These are phyloP conservation scores for Apiotrichum montevideense DNA, from an alignment of 1,284 basidiomycete genomes.

Conservation along the genomic window DNA sequence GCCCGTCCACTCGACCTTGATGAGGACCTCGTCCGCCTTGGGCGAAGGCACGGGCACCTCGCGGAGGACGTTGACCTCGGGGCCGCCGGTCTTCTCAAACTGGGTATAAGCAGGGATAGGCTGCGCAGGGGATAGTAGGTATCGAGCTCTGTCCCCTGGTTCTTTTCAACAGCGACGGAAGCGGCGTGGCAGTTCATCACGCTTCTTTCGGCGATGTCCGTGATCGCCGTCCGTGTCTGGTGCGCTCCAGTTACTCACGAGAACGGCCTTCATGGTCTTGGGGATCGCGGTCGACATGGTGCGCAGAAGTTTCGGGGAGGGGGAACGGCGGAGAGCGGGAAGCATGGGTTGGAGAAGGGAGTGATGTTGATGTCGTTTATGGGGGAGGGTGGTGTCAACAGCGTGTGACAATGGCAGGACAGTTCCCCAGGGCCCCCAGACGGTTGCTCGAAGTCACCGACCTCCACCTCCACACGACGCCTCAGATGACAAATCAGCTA, in stretches of 20 bases:
- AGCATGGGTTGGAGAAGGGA: constrained; percentile 8
- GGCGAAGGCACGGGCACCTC: constrained; percentile 59
- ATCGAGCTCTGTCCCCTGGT: too few relatives aligned
- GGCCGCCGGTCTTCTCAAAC: constrained; percentile 58
- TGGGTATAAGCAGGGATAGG: constrained; percentile 1
- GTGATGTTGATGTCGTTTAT: not conserved
- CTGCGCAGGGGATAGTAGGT: too few relatives aligned
- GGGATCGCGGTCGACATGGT: constrained; percentile 39
- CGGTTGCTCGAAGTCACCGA: too few relatives aligned
- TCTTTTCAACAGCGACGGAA: too few relatives aligned
- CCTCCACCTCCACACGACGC: too few relatives aligned
- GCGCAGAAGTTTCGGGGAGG: constrained; percentile 1
- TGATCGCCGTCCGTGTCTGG: too few relatives aligned
- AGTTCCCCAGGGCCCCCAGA: too few relatives aligned
- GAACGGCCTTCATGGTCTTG: constrained; percentile 51
- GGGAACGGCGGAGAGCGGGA: constrained; percentile 1
- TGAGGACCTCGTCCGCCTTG: constrained; percentile 61
- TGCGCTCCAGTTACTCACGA: constrained; percentile 22
- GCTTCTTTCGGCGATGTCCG: too few relatives aligned
- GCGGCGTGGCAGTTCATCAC: too few relatives aligned
- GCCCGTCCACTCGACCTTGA: constrained; percentile 66
- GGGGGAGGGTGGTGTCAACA: not conserved
- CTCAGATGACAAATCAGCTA: too few relatives aligned
- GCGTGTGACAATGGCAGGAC: too few relatives aligned
- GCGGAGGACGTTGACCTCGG: constrained; percentile 60